phyloP scores from a whole-genome alignment of 495 filamentous ascomycete genomes.

The Entonaema liquescens region DNA sequence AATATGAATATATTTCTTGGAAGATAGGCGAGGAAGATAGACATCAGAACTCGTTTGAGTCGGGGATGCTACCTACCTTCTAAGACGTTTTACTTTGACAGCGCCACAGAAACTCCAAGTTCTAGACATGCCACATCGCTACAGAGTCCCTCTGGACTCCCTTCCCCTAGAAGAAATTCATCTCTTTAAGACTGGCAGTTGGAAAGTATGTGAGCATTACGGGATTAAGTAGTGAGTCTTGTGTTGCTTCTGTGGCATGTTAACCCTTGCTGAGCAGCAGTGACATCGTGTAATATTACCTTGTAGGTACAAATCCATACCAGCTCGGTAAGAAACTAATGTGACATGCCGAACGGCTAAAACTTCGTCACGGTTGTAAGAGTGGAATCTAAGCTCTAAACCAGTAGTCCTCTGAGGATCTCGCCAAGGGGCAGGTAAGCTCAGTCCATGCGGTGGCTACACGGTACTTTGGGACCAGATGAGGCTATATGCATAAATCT shows the following conservation, averaged over 20 bases:
- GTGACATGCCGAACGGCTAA: slow-evolving; percentile 14
- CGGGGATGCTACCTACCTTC: neutral
- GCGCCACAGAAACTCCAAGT: slow-evolving; percentile 1
- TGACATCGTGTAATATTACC: slow-evolving; percentile 30
- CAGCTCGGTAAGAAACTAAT: slow-evolving; percentile 16
- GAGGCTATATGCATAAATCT: slow-evolving; percentile 35
- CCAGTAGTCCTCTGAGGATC: slow-evolving; percentile 21
- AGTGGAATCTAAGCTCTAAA: slow-evolving; percentile 9
- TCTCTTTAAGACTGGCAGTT: neutral
- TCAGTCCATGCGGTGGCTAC: slow-evolving; percentile 2
- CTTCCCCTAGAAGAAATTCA: neutral
- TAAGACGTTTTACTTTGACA: slow-evolving; percentile 1
- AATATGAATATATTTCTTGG: neutral
- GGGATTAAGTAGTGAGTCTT: slow-evolving; percentile 20
- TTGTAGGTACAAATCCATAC: slow-evolving; percentile 8
- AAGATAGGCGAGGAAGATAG: neutral
- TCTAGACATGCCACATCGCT: slow-evolving; percentile 19
- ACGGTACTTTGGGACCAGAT: slow-evolving; percentile 17
- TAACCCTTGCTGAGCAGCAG: slow-evolving; percentile 10
- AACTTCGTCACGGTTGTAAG: neutral
- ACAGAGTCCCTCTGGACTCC: neutral
- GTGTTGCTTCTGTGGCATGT: slow-evolving; percentile 32
- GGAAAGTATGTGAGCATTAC: neutral
- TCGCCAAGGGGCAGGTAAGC: slow-evolving; percentile 12
- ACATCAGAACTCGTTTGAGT: neutral